These are phyloP conservation scores for Cystoderma amianthinum DNA, from an alignment of 768 basidiomycete species.

Conservation along the genomic window DNA sequence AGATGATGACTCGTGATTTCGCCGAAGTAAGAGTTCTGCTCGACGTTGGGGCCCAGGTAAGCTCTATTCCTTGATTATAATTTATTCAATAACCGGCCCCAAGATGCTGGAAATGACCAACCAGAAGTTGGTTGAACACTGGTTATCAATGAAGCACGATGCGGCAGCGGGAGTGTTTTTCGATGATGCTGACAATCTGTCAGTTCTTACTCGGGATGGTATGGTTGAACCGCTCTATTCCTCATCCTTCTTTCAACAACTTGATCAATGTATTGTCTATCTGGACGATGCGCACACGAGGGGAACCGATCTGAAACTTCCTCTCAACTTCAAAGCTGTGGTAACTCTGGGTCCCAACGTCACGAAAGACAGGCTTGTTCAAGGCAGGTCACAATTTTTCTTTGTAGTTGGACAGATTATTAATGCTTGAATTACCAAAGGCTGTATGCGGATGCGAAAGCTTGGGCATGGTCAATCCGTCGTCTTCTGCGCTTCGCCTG, in stretches of 20 bases:
- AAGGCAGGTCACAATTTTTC: constrained; percentile 25
- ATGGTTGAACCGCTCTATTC: constrained; percentile 23
- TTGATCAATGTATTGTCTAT: constrained; percentile 35
- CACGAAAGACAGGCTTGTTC: constrained; percentile 43
- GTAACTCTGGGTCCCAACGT: constrained; percentile 45
- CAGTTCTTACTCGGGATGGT: constrained; percentile 27
- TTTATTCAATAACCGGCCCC: no score
- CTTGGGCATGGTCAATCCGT: no score
- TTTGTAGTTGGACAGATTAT: background rate
- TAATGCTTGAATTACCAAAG: no score
- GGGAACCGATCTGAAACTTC: constrained; percentile 48
- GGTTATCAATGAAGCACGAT: constrained; percentile 25
- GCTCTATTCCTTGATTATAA: no score
- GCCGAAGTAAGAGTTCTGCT: constrained; percentile 39
- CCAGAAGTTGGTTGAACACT: constrained; percentile 25
- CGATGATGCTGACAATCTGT: constrained; percentile 26
- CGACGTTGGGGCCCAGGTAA: constrained; percentile 55
- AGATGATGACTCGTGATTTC: no score
- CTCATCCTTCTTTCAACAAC: constrained; percentile 26
- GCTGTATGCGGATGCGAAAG: no score
- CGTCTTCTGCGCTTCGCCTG: no score
- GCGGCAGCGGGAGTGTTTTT: constrained; percentile 37
- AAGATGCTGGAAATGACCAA: constrained; percentile 44
- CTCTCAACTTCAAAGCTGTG: constrained; percentile 29
- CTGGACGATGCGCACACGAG: constrained; percentile 48